These are phyloP conservation scores for Xanthoconium separans DNA, from an alignment of 1,284 basidiomycete species.

Conservation along the genomic window DNA sequence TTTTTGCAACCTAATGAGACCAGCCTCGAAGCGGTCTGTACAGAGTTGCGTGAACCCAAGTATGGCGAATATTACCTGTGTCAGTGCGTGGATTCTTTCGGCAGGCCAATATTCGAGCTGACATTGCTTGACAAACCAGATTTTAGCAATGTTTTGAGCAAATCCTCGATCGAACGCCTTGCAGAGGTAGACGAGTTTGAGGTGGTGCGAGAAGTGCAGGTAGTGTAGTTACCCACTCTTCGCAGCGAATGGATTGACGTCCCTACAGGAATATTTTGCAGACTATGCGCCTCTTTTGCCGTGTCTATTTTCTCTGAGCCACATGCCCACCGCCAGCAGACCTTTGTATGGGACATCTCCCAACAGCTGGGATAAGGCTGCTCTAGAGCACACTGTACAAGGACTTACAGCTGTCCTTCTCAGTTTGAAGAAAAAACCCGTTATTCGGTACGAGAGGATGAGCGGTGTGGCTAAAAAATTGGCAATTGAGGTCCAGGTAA, in stretches of 20 bases:
- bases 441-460: slow-evolving; percentile 95
- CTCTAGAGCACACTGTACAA: slow-evolving; percentile 77
- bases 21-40: slow-evolving; percentile 79
- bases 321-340: slow-evolving; percentile 58
- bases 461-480: slow-evolving; percentile 89
- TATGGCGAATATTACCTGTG: slow-evolving; percentile 98
- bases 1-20: slow-evolving; percentile 83
- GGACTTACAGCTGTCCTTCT: slow-evolving; percentile 88
- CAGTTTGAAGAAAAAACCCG: slow-evolving; percentile 93
- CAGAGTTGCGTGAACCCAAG: slow-evolving; percentile 85
- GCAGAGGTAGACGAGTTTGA: slow-evolving; percentile 96
- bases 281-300: slow-evolving; percentile 90
- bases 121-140: slow-evolving; percentile 48
- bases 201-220: slow-evolving; percentile 95
- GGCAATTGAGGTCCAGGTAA: slow-evolving; percentile 81
- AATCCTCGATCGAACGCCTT: slow-evolving; percentile 88
- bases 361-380: slow-evolving; percentile 68
- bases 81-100: slow-evolving; percentile 71
- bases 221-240: slow-evolving; percentile 31
- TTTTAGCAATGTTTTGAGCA: slow-evolving; percentile 93
- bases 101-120: slow-evolving; percentile 9
- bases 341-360: slow-evolving; percentile 72
- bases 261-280: slow-evolving; percentile 85
- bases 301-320: slow-evolving; percentile 87
- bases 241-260: slow-evolving; percentile 1